Percentiles rank a stretch among this genome's conserved stretches.
These are phyloP conservation scores for Rhododendron molle DNA, from an alignment of 148 eudicot species.

Conservation along the genomic window DNA sequence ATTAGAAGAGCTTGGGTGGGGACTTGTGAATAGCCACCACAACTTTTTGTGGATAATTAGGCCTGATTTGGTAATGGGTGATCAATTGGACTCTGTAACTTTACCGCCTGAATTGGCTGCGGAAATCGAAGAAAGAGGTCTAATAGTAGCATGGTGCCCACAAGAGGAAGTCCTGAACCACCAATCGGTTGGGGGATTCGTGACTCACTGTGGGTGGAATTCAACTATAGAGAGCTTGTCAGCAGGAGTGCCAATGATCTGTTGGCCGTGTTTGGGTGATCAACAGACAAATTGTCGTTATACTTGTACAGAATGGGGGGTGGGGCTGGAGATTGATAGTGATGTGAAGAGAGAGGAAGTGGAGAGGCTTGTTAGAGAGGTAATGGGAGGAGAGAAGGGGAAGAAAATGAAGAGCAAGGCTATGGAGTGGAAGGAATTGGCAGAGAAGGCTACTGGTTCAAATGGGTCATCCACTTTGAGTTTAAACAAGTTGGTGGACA, in stretches of 20 bases:
- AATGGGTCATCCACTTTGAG: neutral
- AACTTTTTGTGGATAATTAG: constrained; percentile 16
- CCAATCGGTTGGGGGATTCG: neutral
- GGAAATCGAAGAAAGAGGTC: constrained; percentile 5
- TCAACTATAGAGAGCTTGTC: neutral
- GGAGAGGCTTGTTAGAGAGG: neutral
- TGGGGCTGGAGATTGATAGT: neutral
- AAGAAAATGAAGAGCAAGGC: constrained; percentile 9
- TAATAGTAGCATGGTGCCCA: constrained; percentile 10
- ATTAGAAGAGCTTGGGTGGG: constrained; percentile 18
- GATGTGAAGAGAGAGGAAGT: neutral
- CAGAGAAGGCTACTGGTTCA: neutral
- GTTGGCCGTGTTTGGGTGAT: constrained; percentile 16
- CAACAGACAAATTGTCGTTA: constrained; percentile 4
- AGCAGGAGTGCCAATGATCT: constrained; percentile 12
- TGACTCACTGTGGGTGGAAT: constrained; percentile 2
- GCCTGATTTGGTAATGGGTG: neutral
- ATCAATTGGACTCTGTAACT: neutral
- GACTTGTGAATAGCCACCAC: constrained; percentile 12
- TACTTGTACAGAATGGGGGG: neutral
- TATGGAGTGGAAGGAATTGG: constrained; percentile 3
- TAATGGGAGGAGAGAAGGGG: neutral
- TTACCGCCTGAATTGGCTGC: neutral
- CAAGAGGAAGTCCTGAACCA: constrained; percentile 1
- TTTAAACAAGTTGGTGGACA: constrained; percentile 13